Percentiles rank a stretch among this genome's conserved stretches.
These are phyloP conservation scores for Eruca vesicaria DNA, from an alignment of 441 rosid species.

Conservation along the genomic window DNA sequence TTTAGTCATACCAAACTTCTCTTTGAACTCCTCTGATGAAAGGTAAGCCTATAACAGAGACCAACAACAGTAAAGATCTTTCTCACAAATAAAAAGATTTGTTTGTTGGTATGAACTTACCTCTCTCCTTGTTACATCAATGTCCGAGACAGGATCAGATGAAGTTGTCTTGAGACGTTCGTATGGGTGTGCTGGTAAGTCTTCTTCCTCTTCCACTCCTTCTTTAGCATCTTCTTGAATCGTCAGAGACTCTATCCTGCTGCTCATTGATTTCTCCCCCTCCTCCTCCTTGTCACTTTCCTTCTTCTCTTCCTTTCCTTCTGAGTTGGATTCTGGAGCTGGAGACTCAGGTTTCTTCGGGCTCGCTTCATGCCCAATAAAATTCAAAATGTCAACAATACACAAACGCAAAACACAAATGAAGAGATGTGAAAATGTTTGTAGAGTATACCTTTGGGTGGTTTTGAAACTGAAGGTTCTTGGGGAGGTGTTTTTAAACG, in stretches of 20 bases:
- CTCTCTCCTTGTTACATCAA: constrained; percentile 96
- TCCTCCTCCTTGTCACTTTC: constrained; percentile 16
- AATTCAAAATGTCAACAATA: constrained; percentile 10
- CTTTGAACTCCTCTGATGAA: constrained; percentile 79
- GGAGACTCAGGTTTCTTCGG: constrained; percentile 50
- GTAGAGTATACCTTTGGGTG: constrained; percentile 56
- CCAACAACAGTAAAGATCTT: constrained; percentile 13
- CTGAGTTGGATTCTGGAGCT: constrained; percentile 46
- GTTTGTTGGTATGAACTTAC: constrained; percentile 25
- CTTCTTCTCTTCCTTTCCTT: constrained; percentile 30
- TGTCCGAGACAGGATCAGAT: constrained; percentile 66
- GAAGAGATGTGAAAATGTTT: constrained; percentile 1
- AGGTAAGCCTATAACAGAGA: constrained; percentile 68
- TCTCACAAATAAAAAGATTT: not conserved
- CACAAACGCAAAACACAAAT: not conserved
- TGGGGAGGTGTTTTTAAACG: constrained; percentile 53
- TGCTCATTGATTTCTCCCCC: constrained; percentile 67
- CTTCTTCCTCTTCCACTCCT: constrained; percentile 91
- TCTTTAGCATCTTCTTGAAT: constrained; percentile 91
- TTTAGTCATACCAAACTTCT: constrained; percentile 89
- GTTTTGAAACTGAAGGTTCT: constrained; percentile 63
- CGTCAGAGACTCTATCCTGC: constrained; percentile 74
- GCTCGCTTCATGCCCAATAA: constrained; percentile 45
- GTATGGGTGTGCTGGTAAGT: constrained; percentile 66
- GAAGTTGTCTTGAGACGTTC: constrained; percentile 78